Conservation (phyloP, 345 rosid species). For the Zanthoxylum bungeanum region DNA sequence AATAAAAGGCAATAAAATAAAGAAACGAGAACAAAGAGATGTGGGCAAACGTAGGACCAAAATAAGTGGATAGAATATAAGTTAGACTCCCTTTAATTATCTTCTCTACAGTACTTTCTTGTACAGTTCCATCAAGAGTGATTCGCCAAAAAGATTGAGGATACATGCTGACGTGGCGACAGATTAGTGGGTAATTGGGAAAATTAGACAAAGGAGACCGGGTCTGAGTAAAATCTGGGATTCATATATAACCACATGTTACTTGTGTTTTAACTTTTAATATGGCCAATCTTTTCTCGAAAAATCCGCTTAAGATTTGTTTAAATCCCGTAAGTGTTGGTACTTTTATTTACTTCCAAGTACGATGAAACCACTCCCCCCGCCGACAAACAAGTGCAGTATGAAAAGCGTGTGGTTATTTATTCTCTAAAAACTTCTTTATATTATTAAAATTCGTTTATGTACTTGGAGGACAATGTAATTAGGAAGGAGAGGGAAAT, state of each 20-base stretch:
- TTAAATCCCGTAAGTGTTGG: not conserved
- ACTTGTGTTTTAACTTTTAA: constrained; percentile 14
- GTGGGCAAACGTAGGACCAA: constrained; percentile 31
- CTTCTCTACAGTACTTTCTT: constrained; percentile 2
- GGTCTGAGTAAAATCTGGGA: constrained; percentile 15
- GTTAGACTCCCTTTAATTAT: not conserved
- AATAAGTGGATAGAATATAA: constrained; percentile 18
- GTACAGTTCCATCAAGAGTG: constrained; percentile 10
- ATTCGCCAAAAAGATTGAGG: not conserved
- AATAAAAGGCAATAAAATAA: not conserved
- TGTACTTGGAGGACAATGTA: no score
- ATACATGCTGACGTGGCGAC: constrained; percentile 1
- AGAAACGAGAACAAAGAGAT: not conserved
- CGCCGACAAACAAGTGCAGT: no score
- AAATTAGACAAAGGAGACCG: constrained; percentile 8
- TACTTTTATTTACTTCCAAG: not conserved
- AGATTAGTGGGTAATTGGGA: not conserved
- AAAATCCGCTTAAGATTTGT: constrained; percentile 17
- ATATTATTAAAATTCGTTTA: no score
- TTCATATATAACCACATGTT: constrained; percentile 21
- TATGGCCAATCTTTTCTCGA: constrained; percentile 22
- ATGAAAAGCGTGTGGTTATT: no score
- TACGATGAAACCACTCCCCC: not conserved
- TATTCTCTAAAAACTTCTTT: no score
- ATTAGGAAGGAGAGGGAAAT: no score